Base-by-base conservation (phyloP, 768 basidiomycete genomes). In the Panaeolus papilionaceus region DNA sequence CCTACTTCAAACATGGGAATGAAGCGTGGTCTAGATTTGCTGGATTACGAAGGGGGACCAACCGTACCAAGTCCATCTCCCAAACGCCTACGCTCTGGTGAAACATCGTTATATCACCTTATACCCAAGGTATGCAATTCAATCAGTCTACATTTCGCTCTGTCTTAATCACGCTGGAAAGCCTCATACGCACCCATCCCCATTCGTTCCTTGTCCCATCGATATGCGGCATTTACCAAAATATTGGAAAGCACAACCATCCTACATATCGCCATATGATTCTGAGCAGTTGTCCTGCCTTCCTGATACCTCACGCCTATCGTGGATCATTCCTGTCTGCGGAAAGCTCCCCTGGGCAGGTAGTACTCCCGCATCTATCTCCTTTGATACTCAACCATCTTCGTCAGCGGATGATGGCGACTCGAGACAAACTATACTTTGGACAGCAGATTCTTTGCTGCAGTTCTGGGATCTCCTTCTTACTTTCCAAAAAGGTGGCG, bases 281-380 rank as follows among this genome's bases (percentile, higher is more conserved):
- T 7, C 54, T 28, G 54, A 58, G 12, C 26, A 4, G 28, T 16
- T 33, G 3, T 11, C 26, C 9, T 12, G 12, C 10, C 33, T 14
- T 33, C 54, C 54, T 37, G 14, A 4, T 7, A 58, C 54, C 16
- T 28, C 54, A 18, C 54, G 54, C 9, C 33, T 58, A 37, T 33
- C 54, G 14, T 58, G 54, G 54, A 12, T 58, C 16, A 58, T 58
- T 28, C 54, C 54, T 58, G 54, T 58, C 3, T 10, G 54, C 14
- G 54, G 54, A 33, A 28, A 11, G 6, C 54, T 16, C 54, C 54
- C 54, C 14, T 58, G 54, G 54, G 54, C 16, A 33, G 54, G 54
- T 7, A 58, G 54, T 14, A 58, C 54, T 6, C 54, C 54, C 9
- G 54, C 54, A 4, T 58, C 54, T 4, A 23, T 58, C 3, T n/a